Base-by-base conservation (phyloP, 176 grass and related monocot genomes). In the Panicum miliaceum region DNA sequence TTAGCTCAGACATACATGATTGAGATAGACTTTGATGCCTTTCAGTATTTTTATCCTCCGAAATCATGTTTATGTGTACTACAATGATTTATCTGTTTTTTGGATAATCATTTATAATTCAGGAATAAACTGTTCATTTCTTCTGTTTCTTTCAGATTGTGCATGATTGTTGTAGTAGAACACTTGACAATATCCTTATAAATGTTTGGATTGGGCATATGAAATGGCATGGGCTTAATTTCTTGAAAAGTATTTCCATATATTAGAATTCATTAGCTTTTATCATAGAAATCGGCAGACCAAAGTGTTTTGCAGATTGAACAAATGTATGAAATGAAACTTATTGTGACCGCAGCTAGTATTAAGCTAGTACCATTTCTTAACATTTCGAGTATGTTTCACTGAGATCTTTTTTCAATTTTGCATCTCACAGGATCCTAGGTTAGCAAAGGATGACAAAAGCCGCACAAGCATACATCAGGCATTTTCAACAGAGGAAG, bases 401-500 rank as follows among this genome's bases (percentile, higher is more conserved):
- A n/a, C 8, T 64, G 13, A 73, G 2, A 29, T 68, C 4, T 73
- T 83, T 20, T 76, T 84, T 90, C 63, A 80, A 40, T 79, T 83
- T 67, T 80, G 46, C 67, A 51, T 80, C 42, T 84, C 62, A 75
- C 76, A 98, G 96, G 93, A 95, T 91, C 82, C 86, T 54, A 88
- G 64, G 70, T 65, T 84, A 46, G 79, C 79, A n/a, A 88, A 91
- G 88, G 90, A 89, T 26, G 82, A 84, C 48, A 89, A 62, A 90
- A 82, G 12, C 75, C 64, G 20, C 71, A 84, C 83, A 53, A 85
- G 64, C 56, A 45, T 90, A 73, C 86, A 84, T 66, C 91, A 90
- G 64, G 64, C 88, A 51, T 94, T 96, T 84, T 94, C 91, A 43
- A 94, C 78, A 72, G 97, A 96, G 84, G 90, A 92, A 87, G 91